Evolutionary conservation across 164 flowering plant genomes (phyloP), one percentile per base, ranked within the genome.

Genomic region (Nymphaea thermarum): DNA sequence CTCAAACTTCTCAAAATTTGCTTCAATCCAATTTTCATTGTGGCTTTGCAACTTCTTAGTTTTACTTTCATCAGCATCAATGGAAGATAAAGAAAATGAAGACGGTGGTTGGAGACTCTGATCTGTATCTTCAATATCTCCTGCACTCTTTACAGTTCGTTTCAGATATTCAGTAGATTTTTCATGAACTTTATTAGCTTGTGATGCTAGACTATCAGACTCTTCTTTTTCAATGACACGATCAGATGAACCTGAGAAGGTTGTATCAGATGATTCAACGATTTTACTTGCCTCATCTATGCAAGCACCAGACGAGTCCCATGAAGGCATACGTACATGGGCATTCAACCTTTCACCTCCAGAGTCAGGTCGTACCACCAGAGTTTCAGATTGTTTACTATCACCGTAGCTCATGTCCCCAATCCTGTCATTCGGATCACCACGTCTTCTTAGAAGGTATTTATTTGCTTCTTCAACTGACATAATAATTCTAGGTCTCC

Each of bases 401-500:
- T 2, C 11, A 12, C 2, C 12, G 3, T 4, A 6, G 12, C 12
- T 12, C 55, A 47, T 47, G 11, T 47, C 12, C 7, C 2, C 55
- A 47, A 12, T 12, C 7, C 55, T 12, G 55, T 11, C 16, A 8
- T 6, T 15, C 36, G n/a, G 65, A 43, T 2, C 25, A n/a, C 55
- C 71, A 73, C 47, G 71, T 71, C 77, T 87, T 61, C 65, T 73
- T 61, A 85, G 84, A 63, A 92, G 91, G 69, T 80, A 88, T 66
- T 86, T 87, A 73, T 86, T 83, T 5, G 95, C 96, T 81, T 88
- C 98, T 70, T 83, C 76, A 43, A 88, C 90, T 41, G 96, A 87
- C 66, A 66, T 73, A 72, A 88, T 88, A 68, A 88, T 71, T 78
- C 74, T 80, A 70, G 83, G 82, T 63, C 80, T 87, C 41, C 4